Conservation (phyloP, 306 rosid genomes). For the Astragalus membranaceus region DNA sequence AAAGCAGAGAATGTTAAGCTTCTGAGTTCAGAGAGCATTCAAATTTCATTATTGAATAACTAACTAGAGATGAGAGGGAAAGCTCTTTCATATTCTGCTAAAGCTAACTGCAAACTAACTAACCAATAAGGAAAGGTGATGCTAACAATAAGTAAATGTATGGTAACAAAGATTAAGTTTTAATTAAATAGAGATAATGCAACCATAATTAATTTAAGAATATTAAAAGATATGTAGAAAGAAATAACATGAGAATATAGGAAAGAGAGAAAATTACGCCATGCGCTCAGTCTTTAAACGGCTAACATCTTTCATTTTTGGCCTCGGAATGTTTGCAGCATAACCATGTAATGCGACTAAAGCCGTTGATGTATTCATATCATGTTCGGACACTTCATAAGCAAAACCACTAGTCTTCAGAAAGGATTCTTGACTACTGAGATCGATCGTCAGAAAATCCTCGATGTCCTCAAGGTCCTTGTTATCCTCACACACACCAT, state of each 20-base stretch:
- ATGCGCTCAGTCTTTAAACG: conserved; percentile 54
- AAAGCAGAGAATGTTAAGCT: too few relatives aligned
- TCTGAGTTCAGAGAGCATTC: too few relatives aligned
- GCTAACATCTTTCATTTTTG: conserved; percentile 37
- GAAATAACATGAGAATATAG: background rate
- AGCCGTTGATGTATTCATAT: conserved; percentile 21
- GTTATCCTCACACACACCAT: background rate
- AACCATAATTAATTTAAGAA: background rate
- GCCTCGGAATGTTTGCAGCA: conserved; percentile 12
- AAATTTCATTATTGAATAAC: too few relatives aligned
- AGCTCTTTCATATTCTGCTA: too few relatives aligned
- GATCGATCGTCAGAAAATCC: conserved; percentile 12
- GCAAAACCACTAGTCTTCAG: background rate
- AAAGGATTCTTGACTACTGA: background rate
- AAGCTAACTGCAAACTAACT: too few relatives aligned
- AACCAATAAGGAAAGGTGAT: background rate
- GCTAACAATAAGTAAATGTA: background rate
- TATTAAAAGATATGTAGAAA: background rate
- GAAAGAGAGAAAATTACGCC: conserved; percentile 48
- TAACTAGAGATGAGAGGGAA: too few relatives aligned
- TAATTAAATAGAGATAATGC: background rate
- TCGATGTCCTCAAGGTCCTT: background rate
- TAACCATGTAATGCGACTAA: conserved; percentile 21
- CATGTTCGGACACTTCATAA: background rate
- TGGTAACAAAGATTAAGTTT: background rate